Conservation (phyloP, 108 stramenopile species). For the Aurantiochytrium sp. region DNA sequence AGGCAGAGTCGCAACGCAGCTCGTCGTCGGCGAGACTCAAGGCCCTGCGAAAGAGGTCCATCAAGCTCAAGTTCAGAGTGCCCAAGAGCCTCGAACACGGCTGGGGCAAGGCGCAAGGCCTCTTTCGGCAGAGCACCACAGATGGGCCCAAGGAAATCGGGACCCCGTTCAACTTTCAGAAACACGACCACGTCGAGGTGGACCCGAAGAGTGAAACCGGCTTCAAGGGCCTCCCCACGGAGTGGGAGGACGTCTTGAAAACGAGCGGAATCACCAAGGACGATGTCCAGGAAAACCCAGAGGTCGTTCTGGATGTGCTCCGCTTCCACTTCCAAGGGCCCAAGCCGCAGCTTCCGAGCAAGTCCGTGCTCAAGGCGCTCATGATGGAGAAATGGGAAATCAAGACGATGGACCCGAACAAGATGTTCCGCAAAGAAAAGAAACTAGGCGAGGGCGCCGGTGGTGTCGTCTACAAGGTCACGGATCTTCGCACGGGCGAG, state of each 20-base stretch:
- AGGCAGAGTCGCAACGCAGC: neutral
- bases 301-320: constrained; percentile 54
- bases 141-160: constrained; percentile 4
- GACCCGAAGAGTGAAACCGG: constrained; percentile 33
- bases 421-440: constrained; percentile 43
- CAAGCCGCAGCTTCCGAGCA: constrained; percentile 22
- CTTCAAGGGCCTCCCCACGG: constrained; percentile 44
- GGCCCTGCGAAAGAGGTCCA: neutral
- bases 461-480: constrained; percentile 49
- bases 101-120: neutral
- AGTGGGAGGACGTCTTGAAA: constrained; percentile 48
- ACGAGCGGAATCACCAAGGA: constrained; percentile 58
- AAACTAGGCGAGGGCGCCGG: constrained; percentile 57
- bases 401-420: constrained; percentile 39
- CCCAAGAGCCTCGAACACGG: constrained; percentile 9
- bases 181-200: constrained; percentile 33
- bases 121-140: neutral
- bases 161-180: constrained; percentile 50
- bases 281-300: constrained; percentile 51
- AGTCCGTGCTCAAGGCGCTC: neutral
- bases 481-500: constrained; percentile 35
- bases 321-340: constrained; percentile 58
- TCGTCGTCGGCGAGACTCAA: neutral
- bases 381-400: constrained; percentile 32
- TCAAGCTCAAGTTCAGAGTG: neutral